phyloP scores from a whole-genome alignment of 2,329 filamentous ascomycete species.

The Scytalidium sp. region DNA sequence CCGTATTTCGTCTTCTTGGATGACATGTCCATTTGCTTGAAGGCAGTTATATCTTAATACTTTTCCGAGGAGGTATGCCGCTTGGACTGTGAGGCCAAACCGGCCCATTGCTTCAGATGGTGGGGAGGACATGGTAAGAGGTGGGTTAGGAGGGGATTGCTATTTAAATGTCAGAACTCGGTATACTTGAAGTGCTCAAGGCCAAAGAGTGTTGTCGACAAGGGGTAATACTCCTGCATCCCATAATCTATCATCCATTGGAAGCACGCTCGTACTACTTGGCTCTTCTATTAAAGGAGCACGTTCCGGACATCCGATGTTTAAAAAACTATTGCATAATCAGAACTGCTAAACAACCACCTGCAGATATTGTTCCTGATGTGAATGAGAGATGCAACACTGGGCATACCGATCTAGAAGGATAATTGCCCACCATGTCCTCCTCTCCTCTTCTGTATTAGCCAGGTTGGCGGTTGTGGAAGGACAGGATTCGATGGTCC shows the following conservation, averaged over 20 bases:
- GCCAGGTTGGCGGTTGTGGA: not conserved
- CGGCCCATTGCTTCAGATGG: not conserved
- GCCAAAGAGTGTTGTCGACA: no score
- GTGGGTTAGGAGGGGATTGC: not conserved
- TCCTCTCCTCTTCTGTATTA: constrained; percentile 6
- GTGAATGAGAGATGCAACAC: no score
- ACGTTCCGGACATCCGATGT: not conserved
- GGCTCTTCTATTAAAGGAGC: not conserved
- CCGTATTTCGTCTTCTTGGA: not conserved
- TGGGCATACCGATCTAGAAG: constrained; percentile 7
- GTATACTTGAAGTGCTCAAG: not conserved
- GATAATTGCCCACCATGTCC: constrained; percentile 9
- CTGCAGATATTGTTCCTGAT: no score
- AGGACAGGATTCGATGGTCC: not conserved
- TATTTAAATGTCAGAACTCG: not conserved
- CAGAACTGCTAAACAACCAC: not conserved
- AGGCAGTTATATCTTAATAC: not conserved
- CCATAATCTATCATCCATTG: not conserved
- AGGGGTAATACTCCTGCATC: not conserved
- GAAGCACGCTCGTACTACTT: not conserved
- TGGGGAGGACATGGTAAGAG: not conserved
- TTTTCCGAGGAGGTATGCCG: not conserved
- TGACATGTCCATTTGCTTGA: not conserved
- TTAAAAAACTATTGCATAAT: not conserved
- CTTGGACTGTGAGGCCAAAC: not conserved